Base-by-base conservation (phyloP, 2,329 filamentous ascomycete species). In the Juglanconis juglandina region DNA sequence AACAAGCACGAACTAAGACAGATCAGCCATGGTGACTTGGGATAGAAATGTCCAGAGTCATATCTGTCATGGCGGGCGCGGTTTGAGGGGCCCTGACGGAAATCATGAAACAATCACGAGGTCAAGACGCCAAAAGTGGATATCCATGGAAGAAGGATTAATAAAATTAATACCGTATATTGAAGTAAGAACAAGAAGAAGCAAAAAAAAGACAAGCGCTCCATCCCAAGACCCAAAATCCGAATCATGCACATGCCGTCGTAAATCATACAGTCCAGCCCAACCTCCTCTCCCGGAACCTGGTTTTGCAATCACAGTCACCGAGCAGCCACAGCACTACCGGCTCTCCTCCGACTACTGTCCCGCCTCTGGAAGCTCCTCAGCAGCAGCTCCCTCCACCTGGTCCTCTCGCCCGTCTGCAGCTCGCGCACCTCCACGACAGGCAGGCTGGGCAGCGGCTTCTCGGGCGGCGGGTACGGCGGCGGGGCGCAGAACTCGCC, bases 391-490 rank as follows among this genome's bases (percentile, higher is more conserved):
- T 56, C 54, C 46, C 54, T 49, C 54, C 54, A 56, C 46, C 54
- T 32, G 34, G 46, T 50, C 54, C 54, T 42, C 46, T 56, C 54
- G 2, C 24, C 35, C 35, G 54, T 56, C 37, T 56, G 54, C 46
- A 56, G 39, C 46, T 56, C 54, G 17, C 54, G 11, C 13, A 56
- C 54, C 46, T 56, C 54, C 34, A 50, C 39, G 17, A 56, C 24
- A 3, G 54, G 54, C 24, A 56, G 37, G 8, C 30, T 49, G 10
- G 54, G 54, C 34, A 56, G 39, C 46, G 54, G 54, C 46, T 56
- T 56, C 46, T 56, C 54, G 2, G 54, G 54, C 17, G 54, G 54
- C 46, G 54, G 54, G 33, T 50, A 56, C 46, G 54, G 54, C 13
- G 54, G 54, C 30, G 54, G 54, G 3, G 54, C 54, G 46, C 44